Percentiles rank a stretch among this genome's conserved stretches.
Evolutionary conservation across 1,284 basidiomycete species (phyloP).

Genomic region (Apiotrichum veenhuisii): DNA sequence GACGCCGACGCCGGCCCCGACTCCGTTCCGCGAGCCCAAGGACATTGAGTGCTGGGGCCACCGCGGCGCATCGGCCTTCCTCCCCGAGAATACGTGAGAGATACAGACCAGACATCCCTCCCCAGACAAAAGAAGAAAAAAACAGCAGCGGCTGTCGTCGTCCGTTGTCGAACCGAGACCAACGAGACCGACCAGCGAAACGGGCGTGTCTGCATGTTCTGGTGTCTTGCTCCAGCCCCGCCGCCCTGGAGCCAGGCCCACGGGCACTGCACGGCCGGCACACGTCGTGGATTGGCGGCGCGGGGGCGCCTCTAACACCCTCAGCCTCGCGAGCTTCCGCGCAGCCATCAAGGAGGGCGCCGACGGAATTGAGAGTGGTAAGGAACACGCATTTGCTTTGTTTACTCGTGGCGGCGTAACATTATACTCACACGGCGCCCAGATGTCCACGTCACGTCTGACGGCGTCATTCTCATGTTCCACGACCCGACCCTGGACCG

Average conservation of each 20-base stretch:
- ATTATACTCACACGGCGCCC: slow-evolving; percentile 26
- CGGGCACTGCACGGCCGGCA: neutral
- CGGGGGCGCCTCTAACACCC: slow-evolving; percentile 13
- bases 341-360: slow-evolving; percentile 87
- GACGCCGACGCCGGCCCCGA: neutral
- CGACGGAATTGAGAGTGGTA: slow-evolving; percentile 81
- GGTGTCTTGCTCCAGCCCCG: neutral
- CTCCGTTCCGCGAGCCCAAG: slow-evolving; percentile 20
- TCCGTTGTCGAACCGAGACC: neutral
- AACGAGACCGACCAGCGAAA: too few relatives aligned
- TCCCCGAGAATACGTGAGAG: slow-evolving; percentile 49
- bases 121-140: too few relatives aligned
- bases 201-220: too few relatives aligned
- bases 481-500: slow-evolving; percentile 72
- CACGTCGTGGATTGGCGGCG: neutral
- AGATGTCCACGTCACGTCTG: slow-evolving; percentile 94
- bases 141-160: neutral
- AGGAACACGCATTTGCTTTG: neutral
- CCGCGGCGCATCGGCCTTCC: slow-evolving; percentile 68
- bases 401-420: too few relatives aligned
- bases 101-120: neutral
- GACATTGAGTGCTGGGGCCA: slow-evolving; percentile 84
- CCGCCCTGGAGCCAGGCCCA: neutral
- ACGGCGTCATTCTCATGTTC: slow-evolving; percentile 92
- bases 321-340: slow-evolving; percentile 83